phyloP scores from a whole-genome alignment of 768 basidiomycete species.

The Trametes villosa region DNA sequence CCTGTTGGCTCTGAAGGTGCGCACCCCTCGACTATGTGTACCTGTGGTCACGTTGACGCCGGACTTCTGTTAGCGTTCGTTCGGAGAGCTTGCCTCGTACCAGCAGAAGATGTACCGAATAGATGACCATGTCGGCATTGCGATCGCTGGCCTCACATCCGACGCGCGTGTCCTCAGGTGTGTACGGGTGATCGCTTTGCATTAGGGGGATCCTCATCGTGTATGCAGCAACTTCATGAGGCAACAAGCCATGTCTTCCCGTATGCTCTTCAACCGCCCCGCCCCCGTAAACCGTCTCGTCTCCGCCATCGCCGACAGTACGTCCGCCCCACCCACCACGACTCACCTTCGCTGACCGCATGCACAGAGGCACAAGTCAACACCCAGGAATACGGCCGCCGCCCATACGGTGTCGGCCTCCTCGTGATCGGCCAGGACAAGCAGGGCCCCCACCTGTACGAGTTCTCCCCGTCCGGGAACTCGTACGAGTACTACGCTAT shows the following conservation, averaged over 20 bases:
- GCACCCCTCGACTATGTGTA: conserved; percentile 19
- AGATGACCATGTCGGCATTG: conserved; percentile 99
- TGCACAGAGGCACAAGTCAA: conserved; percentile 92
- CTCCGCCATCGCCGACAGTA: conserved; percentile 92
- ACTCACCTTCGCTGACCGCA: neutral
- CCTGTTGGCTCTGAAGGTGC: conserved; percentile 89
- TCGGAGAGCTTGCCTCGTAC: conserved; percentile 98
- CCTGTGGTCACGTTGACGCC: neutral
- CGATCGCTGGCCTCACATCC: conserved; percentile 97
- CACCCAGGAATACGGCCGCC: conserved; percentile 96
- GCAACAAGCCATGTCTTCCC: conserved; percentile 94
- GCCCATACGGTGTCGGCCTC: conserved; percentile 98
- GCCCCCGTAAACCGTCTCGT: conserved; percentile 95
- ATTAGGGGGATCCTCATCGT: neutral
- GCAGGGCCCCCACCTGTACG: conserved; percentile 96
- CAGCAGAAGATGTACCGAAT: conserved; percentile 99
- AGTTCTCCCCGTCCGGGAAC: conserved; percentile 97
- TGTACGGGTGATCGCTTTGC: conserved; percentile 25
- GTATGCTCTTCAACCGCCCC: conserved; percentile 94
- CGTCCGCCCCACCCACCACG: conserved; percentile 38
- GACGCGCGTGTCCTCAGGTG: conserved; percentile 97
- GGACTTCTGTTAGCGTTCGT: conserved; percentile 76
- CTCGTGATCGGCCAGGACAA: conserved; percentile 96
- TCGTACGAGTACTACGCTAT: conserved; percentile 98
- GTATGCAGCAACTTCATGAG: conserved; percentile 93